A percentile compares a stretch with the other conserved stretches of the same genome.
These are phyloP conservation scores for Penicillium cosmopolitanum DNA, from an alignment of 495 filamentous ascomycete species.

Conservation along the genomic window DNA sequence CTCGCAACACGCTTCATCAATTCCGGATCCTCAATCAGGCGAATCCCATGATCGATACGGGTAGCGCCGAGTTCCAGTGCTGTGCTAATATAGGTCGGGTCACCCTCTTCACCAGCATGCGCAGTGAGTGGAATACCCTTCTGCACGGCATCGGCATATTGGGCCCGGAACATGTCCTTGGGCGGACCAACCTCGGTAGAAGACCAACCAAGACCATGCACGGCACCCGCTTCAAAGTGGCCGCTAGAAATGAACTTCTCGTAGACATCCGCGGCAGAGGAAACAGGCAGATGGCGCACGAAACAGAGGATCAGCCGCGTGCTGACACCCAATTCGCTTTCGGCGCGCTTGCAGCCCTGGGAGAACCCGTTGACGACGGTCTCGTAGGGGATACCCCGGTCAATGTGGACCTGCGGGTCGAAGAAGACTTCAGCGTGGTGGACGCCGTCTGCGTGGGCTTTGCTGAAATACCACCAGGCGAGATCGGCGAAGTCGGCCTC, in stretches of 20 bases:
- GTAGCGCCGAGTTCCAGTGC: conserved; percentile 63
- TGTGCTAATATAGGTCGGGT: conserved; percentile 63
- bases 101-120: conserved; percentile 78
- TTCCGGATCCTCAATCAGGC: conserved; percentile 60
- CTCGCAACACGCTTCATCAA: conserved; percentile 61
- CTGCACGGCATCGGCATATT: conserved; percentile 57
- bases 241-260: conserved; percentile 48
- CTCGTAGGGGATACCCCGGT: conserved; percentile 61
- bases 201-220: conserved; percentile 70
- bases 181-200: conserved; percentile 67
- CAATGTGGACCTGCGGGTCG: conserved; percentile 74
- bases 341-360: conserved; percentile 61
- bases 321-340: conserved; percentile 63
- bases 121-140: conserved; percentile 63
- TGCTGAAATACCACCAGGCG: conserved; percentile 71
- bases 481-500: conserved; percentile 71
- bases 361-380: conserved; percentile 64
- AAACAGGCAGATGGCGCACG: conserved; percentile 66
- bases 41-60: conserved; percentile 76
- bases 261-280: conserved; percentile 54
- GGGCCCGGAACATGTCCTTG: conserved; percentile 62
- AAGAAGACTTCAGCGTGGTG: conserved; percentile 80
- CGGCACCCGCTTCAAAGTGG: conserved; percentile 53
- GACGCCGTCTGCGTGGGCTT: conserved; percentile 65
- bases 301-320: conserved; percentile 70